phyloP scores from a whole-genome alignment of 2,329 filamentous ascomycete genomes.

The Phaeosphaeria sp. region DNA sequence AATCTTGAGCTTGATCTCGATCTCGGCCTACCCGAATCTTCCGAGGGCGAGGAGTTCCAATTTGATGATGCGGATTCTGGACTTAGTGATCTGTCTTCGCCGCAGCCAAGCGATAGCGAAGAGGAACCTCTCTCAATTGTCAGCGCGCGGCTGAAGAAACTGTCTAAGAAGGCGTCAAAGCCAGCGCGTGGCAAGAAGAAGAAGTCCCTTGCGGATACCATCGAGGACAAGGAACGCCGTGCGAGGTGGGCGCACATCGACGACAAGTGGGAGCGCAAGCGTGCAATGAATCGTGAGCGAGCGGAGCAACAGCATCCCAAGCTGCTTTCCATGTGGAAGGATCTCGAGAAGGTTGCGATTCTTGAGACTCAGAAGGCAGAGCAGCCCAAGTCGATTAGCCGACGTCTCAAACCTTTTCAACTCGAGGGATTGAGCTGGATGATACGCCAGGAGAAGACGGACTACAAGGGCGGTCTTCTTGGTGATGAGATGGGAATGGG shows the following conservation, averaged over 20 bases:
- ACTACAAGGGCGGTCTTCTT: constrained; percentile 87
- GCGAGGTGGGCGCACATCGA: constrained; percentile 42
- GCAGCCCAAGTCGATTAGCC: constrained; percentile 79
- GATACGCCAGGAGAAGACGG: constrained; percentile 82
- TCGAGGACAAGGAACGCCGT: constrained; percentile 23
- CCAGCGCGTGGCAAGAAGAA: constrained; percentile 34
- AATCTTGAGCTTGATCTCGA: constrained; percentile 16
- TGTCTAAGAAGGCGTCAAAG: constrained; percentile 13
- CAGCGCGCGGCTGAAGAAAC: constrained; percentile 25
- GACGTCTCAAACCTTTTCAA: constrained; percentile 90
- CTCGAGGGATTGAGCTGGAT: constrained; percentile 95
- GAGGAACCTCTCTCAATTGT: constrained; percentile 33
- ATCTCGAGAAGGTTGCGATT: constrained; percentile 71
- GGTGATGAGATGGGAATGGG: constrained; percentile 99
- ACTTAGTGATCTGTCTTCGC: constrained; percentile 23
- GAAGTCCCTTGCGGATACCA: constrained; percentile 29
- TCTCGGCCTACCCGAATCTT: constrained; percentile 23
- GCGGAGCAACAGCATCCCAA: constrained; percentile 80
- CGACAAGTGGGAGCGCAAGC: constrained; percentile 51
- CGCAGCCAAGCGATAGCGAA: constrained; percentile 33
- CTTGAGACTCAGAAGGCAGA: constrained; percentile 69
- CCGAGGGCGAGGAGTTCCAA: constrained; percentile 38
- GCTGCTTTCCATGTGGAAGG: constrained; percentile 83
- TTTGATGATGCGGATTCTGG: constrained; percentile 30
- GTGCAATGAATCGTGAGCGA: constrained; percentile 65